Percentiles rank a stretch among this genome's conserved stretches.
Conservation (phyloP, 2,329 filamentous ascomycete species). For the Trichoderma sp. region DNA sequence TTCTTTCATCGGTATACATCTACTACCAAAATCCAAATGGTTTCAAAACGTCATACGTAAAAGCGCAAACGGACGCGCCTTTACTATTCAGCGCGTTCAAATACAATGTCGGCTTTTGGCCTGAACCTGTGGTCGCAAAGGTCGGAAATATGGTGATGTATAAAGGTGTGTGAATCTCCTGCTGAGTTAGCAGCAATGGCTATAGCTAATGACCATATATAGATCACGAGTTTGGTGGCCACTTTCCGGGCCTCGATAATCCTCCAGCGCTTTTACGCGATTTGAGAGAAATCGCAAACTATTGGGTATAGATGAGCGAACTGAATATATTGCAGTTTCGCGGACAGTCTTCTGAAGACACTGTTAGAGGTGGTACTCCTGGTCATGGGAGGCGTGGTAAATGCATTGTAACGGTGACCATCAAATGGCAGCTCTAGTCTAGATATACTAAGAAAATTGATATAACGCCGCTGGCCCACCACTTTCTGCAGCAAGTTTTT, state of each 20-base stretch:
- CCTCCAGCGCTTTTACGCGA: not conserved
- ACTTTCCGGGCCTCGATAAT: not conserved
- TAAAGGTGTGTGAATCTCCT: not conserved
- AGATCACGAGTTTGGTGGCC: not conserved
- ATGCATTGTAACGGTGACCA: too few species aligned
- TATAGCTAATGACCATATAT: not conserved
- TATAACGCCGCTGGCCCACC: too few species aligned
- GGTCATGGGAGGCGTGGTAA: too few species aligned
- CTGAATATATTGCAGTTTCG: too few species aligned
- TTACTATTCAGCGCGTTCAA: not conserved
- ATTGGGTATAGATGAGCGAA: not conserved
- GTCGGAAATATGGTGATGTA: not conserved
- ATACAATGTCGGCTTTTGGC: not conserved
- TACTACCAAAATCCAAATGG: not conserved
- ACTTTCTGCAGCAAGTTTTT: too few species aligned
- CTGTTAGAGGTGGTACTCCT: too few species aligned
- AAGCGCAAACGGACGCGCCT: not conserved
- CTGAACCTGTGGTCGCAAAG: not conserved
- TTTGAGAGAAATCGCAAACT: not conserved
- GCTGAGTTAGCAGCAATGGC: too few species aligned
- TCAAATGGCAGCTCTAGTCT: too few species aligned
- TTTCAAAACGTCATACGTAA: not conserved
- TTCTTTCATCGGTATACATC: not conserved
- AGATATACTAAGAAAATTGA: too few species aligned
- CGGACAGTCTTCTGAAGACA: too few species aligned